phyloP scores from a whole-genome alignment of 208 protist species.

The Acanthamoeba triangularis region DNA sequence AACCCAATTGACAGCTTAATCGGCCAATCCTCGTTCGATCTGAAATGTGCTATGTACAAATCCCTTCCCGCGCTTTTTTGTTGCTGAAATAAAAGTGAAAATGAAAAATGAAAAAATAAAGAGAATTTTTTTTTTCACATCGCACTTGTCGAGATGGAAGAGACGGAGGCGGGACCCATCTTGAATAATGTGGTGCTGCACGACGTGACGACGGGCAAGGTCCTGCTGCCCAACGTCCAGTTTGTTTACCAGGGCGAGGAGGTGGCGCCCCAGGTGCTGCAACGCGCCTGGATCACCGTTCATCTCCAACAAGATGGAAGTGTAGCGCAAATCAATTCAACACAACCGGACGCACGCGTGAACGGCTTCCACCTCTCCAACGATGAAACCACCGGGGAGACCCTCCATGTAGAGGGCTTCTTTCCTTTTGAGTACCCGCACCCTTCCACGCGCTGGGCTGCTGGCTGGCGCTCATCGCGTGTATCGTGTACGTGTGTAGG shows the following conservation, averaged over 20 bases:
- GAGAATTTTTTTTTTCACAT: background rate
- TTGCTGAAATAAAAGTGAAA: background rate
- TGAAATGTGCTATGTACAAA: background rate
- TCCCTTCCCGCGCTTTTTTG: background rate
- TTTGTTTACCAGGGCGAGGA: slow-evolving; percentile 46
- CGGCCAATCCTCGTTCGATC: background rate
- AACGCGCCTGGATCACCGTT: slow-evolving; percentile 8
- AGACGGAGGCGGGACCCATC: background rate
- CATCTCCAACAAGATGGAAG: background rate
- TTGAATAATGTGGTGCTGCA: slow-evolving; percentile 19
- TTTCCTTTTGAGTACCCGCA: slow-evolving; percentile 32
- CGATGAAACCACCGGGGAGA: background rate
- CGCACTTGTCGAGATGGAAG: background rate
- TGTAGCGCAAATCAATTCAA: background rate
- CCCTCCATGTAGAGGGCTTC: slow-evolving; percentile 45
- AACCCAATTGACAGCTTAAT: background rate
- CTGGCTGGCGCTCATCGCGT: background rate
- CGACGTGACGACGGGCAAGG: background rate
- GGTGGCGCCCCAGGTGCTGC: slow-evolving; percentile 17
- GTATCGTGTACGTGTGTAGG: background rate
- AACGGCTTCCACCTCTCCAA: background rate
- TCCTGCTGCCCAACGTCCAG: background rate
- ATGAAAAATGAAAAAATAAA: background rate
- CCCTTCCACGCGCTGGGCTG: background rate
- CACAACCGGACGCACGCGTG: background rate